Base-by-base conservation (phyloP, 495 filamentous ascomycete species). In the Aspergillus nanangensis region DNA sequence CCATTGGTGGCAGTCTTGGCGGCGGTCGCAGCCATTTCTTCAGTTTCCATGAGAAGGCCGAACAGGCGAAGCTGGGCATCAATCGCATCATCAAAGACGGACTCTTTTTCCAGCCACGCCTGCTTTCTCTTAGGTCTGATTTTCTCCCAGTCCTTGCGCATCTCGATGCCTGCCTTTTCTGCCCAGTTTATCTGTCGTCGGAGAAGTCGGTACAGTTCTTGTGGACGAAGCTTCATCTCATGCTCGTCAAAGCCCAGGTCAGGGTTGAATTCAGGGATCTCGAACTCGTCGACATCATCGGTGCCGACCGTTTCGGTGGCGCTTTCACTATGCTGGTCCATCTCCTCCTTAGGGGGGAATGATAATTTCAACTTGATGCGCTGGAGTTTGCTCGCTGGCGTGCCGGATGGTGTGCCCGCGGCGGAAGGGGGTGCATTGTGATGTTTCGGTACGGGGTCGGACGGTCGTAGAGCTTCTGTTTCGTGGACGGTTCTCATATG, bases 401-500 rank as follows among this genome's bases (percentile, higher is more conserved):
- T 76, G n/a, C 61, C 59, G 14, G 55, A 50, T 25, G 55, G 55
- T 29, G 51, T 57, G 41, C 53, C 55, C 13, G 42, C 42, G 38
- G 56, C 53, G 49, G 62, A 65, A 47, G 58, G 55, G 42, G 65
- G 56, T 45, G 63, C 60, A n/a, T 66, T 82, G 74, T 84, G 82
- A 36, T 82, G 80, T 65, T 88, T 91, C 2, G 88, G 85, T 15
- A 92, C 85, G 4, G 88, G 84, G 57, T 94, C 90, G n/a, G 84
- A 86, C 5, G 88, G 88, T 5, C 90, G 85, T 4, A 95, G 75
- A 4, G 88, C 86, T 65, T 97, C 94, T 29, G 90, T 96, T 66
- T 98, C 94, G 67, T 98, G 93, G 22, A 98, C 93, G 23, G 93
- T 97, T 61, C 93, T 86, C 88, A 96, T 96, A 63, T 98, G 93